These are phyloP conservation scores for Zostera marina DNA, from an alignment of 116 monocot genomes.

Conservation along the genomic window DNA sequence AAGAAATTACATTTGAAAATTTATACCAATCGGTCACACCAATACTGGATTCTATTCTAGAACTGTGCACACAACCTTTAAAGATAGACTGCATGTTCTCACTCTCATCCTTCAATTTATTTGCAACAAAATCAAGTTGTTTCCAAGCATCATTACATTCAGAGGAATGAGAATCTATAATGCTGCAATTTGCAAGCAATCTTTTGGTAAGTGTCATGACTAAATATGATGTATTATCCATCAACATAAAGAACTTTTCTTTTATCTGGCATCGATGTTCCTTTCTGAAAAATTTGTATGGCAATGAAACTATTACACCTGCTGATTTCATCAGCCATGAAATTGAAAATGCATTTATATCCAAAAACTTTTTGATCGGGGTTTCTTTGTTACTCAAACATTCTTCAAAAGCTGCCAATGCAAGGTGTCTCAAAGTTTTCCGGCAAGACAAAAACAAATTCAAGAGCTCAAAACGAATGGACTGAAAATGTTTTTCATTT, in stretches of 20 bases:
- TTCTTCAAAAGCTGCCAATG: constrained; percentile 16
- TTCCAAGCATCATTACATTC: constrained; percentile 17
- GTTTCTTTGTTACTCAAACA: constrained; percentile 6
- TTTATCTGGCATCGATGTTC: constrained; percentile 14
- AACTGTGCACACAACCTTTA: constrained; percentile 4
- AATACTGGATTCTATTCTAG: constrained; percentile 13
- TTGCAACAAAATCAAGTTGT: constrained; percentile 23
- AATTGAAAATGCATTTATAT: constrained; percentile 22
- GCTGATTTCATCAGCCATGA: constrained; percentile 64
- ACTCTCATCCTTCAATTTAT: constrained; percentile 26
- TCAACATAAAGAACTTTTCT: constrained; percentile 27
- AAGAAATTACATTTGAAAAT: constrained; percentile 37
- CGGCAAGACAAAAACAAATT: constrained; percentile 64
- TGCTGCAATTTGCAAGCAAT: constrained; percentile 1
- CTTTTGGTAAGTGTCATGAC: constrained; percentile 27
- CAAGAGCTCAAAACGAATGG: constrained; percentile 25
- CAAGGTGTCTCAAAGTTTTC: constrained; percentile 48
- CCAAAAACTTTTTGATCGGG: constrained; percentile 7
- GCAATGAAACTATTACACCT: constrained; percentile 23
- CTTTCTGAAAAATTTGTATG: constrained; percentile 13
- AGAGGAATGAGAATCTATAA: constrained; percentile 3
- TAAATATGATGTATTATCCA: constrained; percentile 60
- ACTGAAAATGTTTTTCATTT: constrained; percentile 14
- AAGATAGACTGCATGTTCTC: constrained; percentile 14
- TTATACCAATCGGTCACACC: constrained; percentile 17